Conservation (phyloP, 768 basidiomycete genomes). For the Lentinula sp. region DNA sequence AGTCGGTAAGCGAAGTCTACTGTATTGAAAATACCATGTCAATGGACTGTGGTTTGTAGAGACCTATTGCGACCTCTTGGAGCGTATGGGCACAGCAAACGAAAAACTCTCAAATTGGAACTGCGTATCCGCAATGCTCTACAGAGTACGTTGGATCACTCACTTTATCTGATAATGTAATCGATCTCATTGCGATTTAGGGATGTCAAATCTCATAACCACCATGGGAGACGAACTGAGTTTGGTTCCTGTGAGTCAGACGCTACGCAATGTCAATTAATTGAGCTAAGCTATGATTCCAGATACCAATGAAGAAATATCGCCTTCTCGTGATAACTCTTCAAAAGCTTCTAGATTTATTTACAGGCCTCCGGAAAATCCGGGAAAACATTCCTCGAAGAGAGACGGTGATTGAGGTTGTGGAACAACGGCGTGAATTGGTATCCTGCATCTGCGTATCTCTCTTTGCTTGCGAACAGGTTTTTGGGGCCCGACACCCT, state of each 20-base stretch:
- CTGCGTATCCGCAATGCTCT: constrained; percentile 33
- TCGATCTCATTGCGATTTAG: constrained; percentile 5
- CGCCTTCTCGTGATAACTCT: constrained; percentile 27
- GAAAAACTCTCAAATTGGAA: constrained; percentile 32
- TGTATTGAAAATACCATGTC: background rate
- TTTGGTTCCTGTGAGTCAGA: constrained; percentile 36
- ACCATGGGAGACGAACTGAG: constrained; percentile 44
- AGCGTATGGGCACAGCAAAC: constrained; percentile 20
- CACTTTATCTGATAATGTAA: background rate
- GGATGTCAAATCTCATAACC: constrained; percentile 26
- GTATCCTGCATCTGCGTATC: constrained; percentile 40
- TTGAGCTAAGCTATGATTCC: background rate
- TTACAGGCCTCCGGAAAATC: constrained; percentile 41
- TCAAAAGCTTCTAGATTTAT: constrained; percentile 34
- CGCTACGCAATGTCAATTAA: background rate
- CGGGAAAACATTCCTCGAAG: constrained; percentile 39
- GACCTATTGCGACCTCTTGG: constrained; percentile 25
- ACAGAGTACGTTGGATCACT: constrained; percentile 18
- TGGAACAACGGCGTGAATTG: constrained; percentile 35
- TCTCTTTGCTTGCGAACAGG: constrained; percentile 44
- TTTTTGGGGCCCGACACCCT: constrained; percentile 37
- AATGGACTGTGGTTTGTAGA: constrained; percentile 13
- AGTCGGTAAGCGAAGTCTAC: constrained; percentile 24
- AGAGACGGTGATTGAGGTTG: constrained; percentile 32
- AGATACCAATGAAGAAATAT: constrained; percentile 43